These are phyloP conservation scores for Tolypocladium inflatum DNA, from an alignment of 2,329 filamentous ascomycete species.

Conservation along the genomic window DNA sequence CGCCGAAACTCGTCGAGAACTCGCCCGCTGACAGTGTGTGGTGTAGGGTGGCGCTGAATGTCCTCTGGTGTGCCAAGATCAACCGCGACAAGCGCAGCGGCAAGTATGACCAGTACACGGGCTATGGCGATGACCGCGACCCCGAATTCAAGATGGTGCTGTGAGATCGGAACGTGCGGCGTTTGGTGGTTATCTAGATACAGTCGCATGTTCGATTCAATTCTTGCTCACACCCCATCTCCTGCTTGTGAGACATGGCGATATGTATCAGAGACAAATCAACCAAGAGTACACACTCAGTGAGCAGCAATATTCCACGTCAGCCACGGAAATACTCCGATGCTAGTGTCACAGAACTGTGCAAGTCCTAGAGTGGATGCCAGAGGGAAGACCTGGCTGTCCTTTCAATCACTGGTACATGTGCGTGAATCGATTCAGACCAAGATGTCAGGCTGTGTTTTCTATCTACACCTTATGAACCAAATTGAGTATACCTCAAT, in stretches of 20 bases:
- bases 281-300: too few species aligned
- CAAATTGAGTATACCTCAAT: neutral
- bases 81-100: constrained; percentile 53
- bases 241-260: too few species aligned
- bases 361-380: too few species aligned
- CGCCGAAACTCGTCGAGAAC: neutral
- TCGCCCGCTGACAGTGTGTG: neutral
- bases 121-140: constrained; percentile 53
- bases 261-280: too few species aligned
- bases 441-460: neutral
- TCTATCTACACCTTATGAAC: neutral
- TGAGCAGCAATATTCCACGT: too few species aligned
- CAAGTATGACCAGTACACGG: constrained; percentile 47
- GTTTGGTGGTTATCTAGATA: neutral
- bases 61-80: constrained; percentile 53
- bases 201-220: neutral
- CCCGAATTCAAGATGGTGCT: constrained; percentile 52
- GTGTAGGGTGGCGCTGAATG: constrained; percentile 47
- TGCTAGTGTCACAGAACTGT: neutral
- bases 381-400: neutral
- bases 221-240: neutral
- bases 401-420: neutral
- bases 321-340: neutral
- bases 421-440: neutral
- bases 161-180: constrained; percentile 15